These are phyloP conservation scores for Malus hybrid DNA, from an alignment of 331 rosid genomes.

Conservation along the genomic window DNA sequence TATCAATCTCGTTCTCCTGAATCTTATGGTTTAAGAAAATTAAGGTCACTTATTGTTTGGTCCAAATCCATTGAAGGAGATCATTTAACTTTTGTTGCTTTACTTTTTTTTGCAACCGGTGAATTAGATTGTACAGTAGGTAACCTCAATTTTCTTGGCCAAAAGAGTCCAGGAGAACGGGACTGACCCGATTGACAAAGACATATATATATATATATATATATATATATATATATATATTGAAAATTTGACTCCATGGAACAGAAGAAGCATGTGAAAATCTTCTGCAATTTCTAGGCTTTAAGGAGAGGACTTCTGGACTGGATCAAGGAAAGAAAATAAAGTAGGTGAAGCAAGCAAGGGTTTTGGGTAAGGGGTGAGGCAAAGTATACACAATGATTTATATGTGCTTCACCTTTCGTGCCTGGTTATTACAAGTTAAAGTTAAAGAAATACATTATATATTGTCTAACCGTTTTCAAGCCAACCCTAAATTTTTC, in stretches of 20 bases:
- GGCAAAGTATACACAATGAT: neutral
- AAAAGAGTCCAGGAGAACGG: no score
- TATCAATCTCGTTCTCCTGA: no score
- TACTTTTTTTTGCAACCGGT: no score
- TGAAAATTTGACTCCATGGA: neutral
- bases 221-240: no score
- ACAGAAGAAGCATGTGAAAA: neutral
- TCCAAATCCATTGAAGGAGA: no score
- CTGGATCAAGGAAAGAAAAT: neutral
- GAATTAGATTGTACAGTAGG: no score
- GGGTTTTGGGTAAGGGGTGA: neutral
- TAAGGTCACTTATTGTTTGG: no score
- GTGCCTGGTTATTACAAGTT: neutral
- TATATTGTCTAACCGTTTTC: slow-evolving; percentile 2
- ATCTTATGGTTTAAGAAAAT: no score
- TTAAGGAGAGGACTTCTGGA: slow-evolving; percentile 7
- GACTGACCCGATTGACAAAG: no score
- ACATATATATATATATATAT: no score
- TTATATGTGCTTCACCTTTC: neutral
- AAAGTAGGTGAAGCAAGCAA: neutral
- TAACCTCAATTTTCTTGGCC: no score
- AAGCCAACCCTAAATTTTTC: neutral
- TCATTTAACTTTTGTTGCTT: no score
- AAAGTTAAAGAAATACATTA: neutral
- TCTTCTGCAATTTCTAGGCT: neutral